Evolutionary conservation across 441 rosid genomes (phyloP).

Genomic region (Euphorbia celastroides): DNA sequence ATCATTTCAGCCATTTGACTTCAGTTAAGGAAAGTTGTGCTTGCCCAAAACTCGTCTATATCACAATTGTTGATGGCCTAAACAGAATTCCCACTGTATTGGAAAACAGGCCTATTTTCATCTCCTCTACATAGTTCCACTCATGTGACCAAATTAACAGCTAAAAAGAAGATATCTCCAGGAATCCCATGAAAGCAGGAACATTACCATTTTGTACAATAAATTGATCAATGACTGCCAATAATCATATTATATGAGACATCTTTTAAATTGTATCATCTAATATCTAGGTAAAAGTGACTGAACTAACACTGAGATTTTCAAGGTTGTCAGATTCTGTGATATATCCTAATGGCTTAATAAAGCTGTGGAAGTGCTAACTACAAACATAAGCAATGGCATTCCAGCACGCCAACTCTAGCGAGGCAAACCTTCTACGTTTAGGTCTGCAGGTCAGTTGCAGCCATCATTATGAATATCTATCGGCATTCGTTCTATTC

Average conservation of each 20-base stretch:
- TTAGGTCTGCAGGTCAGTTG: too few relatives aligned
- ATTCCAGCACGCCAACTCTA: neutral
- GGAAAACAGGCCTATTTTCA: neutral
- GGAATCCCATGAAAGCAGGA: neutral
- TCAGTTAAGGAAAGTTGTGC: neutral
- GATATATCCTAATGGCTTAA: neutral
- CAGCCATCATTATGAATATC: neutral
- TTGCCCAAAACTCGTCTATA: neutral
- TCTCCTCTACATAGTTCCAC: too few relatives aligned
- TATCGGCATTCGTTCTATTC: neutral
- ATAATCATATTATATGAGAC: neutral
- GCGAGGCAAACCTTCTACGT: neutral
- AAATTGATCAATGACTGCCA: neutral
- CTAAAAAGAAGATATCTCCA: neutral
- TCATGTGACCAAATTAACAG: neutral
- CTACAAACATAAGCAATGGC: neutral
- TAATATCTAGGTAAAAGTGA: neutral
- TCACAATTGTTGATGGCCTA: too few relatives aligned
- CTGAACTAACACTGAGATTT: neutral
- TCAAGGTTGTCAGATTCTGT: neutral
- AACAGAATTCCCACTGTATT: too few relatives aligned
- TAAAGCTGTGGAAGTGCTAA: neutral
- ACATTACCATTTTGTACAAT: neutral
- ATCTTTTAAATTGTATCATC: neutral
- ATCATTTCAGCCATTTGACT: neutral